These are phyloP conservation scores for Acanthamoeba quina DNA, from an alignment of 208 protist genomes.

Conservation along the genomic window DNA sequence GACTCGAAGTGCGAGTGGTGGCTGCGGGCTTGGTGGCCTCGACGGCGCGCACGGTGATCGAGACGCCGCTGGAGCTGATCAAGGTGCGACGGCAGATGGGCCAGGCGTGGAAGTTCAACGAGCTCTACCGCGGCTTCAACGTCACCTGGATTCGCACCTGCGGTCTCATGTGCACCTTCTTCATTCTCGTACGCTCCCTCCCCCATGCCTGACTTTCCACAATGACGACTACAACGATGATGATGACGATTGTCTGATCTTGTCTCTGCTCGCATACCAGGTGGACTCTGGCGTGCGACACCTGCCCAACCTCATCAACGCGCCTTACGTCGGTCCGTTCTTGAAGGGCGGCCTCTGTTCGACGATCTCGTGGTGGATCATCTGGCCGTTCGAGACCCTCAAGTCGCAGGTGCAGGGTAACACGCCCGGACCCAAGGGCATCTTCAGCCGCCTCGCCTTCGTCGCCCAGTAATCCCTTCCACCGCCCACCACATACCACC, in stretches of 20 bases:
- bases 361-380: constrained; percentile 73
- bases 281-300: constrained; percentile 72
- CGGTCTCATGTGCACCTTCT: constrained; percentile 76
- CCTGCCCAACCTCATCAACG: constrained; percentile 73
- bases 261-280: neutral
- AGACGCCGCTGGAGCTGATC: constrained; percentile 70
- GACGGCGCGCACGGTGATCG: constrained; percentile 68
- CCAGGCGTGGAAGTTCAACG: constrained; percentile 67
- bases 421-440: constrained; percentile 71
- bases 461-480: constrained; percentile 23
- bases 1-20: constrained; percentile 58
- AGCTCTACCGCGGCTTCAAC: constrained; percentile 66
- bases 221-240: too few relatives aligned
- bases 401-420: constrained; percentile 78
- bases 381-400: constrained; percentile 78
- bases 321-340: constrained; percentile 65
- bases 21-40: constrained; percentile 51
- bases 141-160: constrained; percentile 77
- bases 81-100: constrained; percentile 70
- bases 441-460: constrained; percentile 34
- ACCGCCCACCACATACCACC: too few relatives aligned
- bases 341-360: constrained; percentile 64
- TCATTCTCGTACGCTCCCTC: constrained; percentile 44
- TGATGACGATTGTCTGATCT: neutral
- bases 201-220: neutral